These are phyloP conservation scores for Blyttiomyces sp. DNA, from an alignment of 371 early-diverging fungal species.

Conservation along the genomic window DNA sequence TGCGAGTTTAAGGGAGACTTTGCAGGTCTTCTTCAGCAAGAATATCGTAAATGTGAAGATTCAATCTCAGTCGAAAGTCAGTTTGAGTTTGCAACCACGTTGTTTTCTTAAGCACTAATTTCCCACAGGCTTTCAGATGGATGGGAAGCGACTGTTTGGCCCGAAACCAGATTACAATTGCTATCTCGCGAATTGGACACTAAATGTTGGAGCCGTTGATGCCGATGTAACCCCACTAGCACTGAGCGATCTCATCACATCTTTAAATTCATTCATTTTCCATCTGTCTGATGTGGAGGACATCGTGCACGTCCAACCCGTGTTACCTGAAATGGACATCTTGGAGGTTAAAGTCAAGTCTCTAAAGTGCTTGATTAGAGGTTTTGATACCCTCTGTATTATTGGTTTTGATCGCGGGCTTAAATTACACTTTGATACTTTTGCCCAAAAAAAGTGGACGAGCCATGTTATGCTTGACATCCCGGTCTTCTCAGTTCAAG, in stretches of 20 bases:
- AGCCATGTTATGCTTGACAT: conserved; percentile 59
- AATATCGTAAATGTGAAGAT: too few species aligned
- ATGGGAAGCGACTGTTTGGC: conserved; percentile 75
- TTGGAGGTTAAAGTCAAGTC: conserved; percentile 56
- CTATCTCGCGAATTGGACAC: conserved; percentile 72
- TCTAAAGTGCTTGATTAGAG: conserved; percentile 65
- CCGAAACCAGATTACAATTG: conserved; percentile 66
- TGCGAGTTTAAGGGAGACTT: too few species aligned
- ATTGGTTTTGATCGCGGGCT: conserved; percentile 18
- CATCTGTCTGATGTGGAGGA: conserved; percentile 73
- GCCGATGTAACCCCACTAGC: conserved; percentile 70
- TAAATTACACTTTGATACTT: conserved; percentile 55
- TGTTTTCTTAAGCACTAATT: too few species aligned
- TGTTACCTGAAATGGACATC: conserved; percentile 65
- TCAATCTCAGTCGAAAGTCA: too few species aligned
- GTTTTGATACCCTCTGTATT: conserved; percentile 19
- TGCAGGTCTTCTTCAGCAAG: too few species aligned
- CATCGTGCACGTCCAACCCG: conserved; percentile 48
- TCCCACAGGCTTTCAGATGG: too few species aligned
- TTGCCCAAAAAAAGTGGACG: conserved; percentile 45
- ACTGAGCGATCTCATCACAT: conserved; percentile 53
- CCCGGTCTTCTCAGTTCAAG: conserved; percentile 52
- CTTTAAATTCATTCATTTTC: conserved; percentile 64
- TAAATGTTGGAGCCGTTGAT: conserved; percentile 63
- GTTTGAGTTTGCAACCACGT: too few species aligned